These are phyloP conservation scores for Sesbania bispinosa DNA, from an alignment of 306 rosid genomes.

Conservation along the genomic window DNA sequence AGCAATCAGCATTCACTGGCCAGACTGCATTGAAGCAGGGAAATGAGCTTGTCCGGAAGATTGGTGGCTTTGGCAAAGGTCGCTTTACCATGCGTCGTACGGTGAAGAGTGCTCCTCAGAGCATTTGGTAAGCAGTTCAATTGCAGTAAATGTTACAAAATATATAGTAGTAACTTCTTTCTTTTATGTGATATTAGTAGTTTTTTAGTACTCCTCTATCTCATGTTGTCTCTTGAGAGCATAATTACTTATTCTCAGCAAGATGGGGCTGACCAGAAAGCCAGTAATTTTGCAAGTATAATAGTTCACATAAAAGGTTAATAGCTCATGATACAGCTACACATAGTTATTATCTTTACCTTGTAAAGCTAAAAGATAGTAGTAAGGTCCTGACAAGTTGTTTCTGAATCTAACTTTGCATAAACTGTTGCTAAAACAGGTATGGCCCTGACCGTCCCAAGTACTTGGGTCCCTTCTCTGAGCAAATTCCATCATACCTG, in stretches of 20 bases:
- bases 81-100: slow-evolving; percentile 87
- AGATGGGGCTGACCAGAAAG: neutral
- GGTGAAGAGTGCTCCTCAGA: slow-evolving; percentile 74
- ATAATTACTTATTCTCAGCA: slow-evolving; percentile 1
- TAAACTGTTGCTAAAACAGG: slow-evolving; percentile 46
- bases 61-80: slow-evolving; percentile 52
- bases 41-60: slow-evolving; percentile 74
- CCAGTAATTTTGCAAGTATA: neutral
- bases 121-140: slow-evolving; percentile 68
- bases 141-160: neutral
- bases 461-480: slow-evolving; percentile 97
- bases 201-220: neutral
- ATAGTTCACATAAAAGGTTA: neutral
- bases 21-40: slow-evolving; percentile 74
- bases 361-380: neutral
- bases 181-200: neutral
- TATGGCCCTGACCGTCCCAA: slow-evolving; percentile 95
- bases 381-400: neutral
- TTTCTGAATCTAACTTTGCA: slow-evolving; percentile 24
- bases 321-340: neutral
- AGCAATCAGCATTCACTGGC: slow-evolving; percentile 81
- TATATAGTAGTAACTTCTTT: neutral
- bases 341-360: neutral
- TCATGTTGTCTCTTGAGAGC: neutral
- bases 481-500: slow-evolving; percentile 90